These are phyloP conservation scores for Lactarius psammicola DNA, from an alignment of 768 basidiomycete genomes.

Conservation along the genomic window DNA sequence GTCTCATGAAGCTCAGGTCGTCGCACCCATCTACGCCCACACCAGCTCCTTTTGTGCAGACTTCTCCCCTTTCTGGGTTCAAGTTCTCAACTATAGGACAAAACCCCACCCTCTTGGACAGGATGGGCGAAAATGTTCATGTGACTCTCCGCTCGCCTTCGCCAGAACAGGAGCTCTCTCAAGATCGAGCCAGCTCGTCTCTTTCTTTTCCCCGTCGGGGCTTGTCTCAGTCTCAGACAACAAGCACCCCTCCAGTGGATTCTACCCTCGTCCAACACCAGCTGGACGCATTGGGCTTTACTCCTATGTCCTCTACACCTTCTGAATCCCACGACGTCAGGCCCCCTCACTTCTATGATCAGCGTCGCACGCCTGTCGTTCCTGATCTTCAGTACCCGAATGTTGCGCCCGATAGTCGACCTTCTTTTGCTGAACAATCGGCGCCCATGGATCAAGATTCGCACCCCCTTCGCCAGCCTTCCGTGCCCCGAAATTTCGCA, in stretches of 20 bases:
- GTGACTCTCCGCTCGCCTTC: neutral
- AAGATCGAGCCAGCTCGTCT: neutral
- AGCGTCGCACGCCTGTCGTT: constrained; percentile 3
- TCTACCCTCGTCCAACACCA: neutral
- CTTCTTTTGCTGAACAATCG: neutral
- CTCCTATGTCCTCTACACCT: neutral
- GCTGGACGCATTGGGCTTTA: neutral
- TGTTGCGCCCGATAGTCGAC: neutral
- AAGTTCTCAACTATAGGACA: constrained; percentile 20
- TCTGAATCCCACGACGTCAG: neutral
- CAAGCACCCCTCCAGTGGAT: neutral
- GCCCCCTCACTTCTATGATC: neutral
- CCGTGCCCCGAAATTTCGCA: neutral
- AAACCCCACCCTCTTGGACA: constrained; percentile 12
- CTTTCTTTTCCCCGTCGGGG: neutral
- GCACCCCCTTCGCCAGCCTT: neutral
- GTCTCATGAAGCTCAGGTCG: neutral
- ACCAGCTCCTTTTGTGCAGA: neutral
- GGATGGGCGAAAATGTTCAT: constrained; percentile 7
- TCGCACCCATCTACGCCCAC: constrained; percentile 1
- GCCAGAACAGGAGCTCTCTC: neutral
- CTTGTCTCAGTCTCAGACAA: neutral
- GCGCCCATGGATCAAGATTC: constrained; percentile 4
- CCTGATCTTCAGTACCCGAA: constrained; percentile 24
- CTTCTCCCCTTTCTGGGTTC: constrained; percentile 8